Conservation (phyloP, 1,284 basidiomycete species). For the Omphalotus olearius region DNA sequence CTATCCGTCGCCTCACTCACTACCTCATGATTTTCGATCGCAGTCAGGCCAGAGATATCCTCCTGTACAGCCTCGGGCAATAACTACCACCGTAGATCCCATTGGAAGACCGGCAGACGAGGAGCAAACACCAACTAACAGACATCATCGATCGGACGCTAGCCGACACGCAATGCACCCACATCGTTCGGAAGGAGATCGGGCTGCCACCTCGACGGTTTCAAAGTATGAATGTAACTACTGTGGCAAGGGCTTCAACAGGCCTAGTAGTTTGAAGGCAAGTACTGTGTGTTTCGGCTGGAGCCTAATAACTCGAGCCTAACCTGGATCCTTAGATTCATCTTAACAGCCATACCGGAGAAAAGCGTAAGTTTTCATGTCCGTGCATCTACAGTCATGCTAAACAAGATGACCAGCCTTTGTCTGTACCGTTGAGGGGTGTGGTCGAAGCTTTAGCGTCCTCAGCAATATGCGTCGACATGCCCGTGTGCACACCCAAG, state of each 20-base stretch:
- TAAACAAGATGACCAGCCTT: slow-evolving; percentile 47
- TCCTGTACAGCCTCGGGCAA: slow-evolving; percentile 4
- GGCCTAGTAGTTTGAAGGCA: slow-evolving; percentile 79
- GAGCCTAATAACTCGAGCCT: slow-evolving; percentile 64
- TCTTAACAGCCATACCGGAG: slow-evolving; percentile 79
- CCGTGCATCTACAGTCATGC: background rate
- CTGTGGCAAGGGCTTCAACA: slow-evolving; percentile 77
- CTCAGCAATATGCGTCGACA: slow-evolving; percentile 86
- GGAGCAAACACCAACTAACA: slow-evolving; percentile 21
- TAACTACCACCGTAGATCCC: slow-evolving; percentile 15
- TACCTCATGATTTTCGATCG: slow-evolving; percentile 4
- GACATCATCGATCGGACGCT: slow-evolving; percentile 10
- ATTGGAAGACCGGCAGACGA: slow-evolving; percentile 14
- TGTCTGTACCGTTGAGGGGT: slow-evolving; percentile 68
- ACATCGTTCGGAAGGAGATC: too few species aligned
- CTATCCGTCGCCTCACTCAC: slow-evolving; percentile 11
- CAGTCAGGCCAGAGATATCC: background rate
- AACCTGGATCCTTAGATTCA: slow-evolving; percentile 56
- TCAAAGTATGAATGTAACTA: slow-evolving; percentile 72
- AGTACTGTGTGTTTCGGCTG: slow-evolving; percentile 12
- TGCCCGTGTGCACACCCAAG: slow-evolving; percentile 63
- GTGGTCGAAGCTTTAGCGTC: slow-evolving; percentile 79
- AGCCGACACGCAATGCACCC: slow-evolving; percentile 5
- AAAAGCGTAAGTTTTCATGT: slow-evolving; percentile 59
- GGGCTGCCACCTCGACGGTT: background rate